phyloP scores from a whole-genome alignment of 768 basidiomycete species.

The Lactarius pseudohatsudake region DNA sequence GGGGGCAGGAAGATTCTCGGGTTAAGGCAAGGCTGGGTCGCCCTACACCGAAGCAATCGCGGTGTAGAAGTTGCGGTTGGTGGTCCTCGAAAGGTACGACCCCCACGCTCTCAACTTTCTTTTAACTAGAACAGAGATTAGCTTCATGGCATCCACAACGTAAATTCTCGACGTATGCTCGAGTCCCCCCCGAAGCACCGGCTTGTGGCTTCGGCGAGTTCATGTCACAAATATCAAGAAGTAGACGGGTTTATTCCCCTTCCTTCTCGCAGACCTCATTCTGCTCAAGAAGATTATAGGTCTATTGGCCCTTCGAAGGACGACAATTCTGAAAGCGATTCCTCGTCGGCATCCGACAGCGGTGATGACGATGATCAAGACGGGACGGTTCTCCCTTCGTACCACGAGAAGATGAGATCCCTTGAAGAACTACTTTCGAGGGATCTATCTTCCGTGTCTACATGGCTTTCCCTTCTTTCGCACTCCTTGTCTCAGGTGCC shows the following conservation, averaged over 20 bases:
- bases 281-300: constrained; percentile 46
- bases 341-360: constrained; percentile 30
- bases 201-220: constrained; percentile 40
- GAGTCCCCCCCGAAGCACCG: constrained; percentile 51
- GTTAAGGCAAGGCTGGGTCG: constrained; percentile 18
- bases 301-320: constrained; percentile 43
- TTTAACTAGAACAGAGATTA: constrained; percentile 10
- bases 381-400: constrained; percentile 34
- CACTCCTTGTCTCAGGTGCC: constrained; percentile 65
- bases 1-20: constrained; percentile 29
- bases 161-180: constrained; percentile 53
- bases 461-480: constrained; percentile 65
- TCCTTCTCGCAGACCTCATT: constrained; percentile 42
- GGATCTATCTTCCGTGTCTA: constrained; percentile 52
- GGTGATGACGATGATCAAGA: constrained; percentile 16
- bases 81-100: constrained; percentile 23
- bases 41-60: constrained; percentile 17
- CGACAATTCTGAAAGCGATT: constrained; percentile 40
- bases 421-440: constrained; percentile 55
- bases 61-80: constrained; percentile 24
- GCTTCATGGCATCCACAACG: constrained; percentile 55
- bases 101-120: constrained; percentile 34
- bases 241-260: constrained; percentile 66
- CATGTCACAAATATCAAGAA: constrained; percentile 54
- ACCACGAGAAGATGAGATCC: constrained; percentile 56